These are phyloP conservation scores for Flaveria linearis DNA, from an alignment of 129 eudicot species.

Conservation along the genomic window DNA sequence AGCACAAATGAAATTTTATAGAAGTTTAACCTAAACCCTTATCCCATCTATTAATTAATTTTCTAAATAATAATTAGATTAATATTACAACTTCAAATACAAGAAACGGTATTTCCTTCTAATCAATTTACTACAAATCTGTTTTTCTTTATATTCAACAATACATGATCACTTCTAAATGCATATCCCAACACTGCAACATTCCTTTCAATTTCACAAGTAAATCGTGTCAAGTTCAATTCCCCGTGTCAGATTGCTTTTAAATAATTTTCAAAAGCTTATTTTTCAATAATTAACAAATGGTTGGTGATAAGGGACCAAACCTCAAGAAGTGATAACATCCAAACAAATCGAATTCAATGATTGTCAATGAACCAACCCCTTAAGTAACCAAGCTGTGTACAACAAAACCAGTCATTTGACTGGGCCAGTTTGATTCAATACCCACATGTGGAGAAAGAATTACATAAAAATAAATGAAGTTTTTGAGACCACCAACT, in stretches of 20 bases:
- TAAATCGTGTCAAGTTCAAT: neutral
- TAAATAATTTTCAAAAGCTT: neutral
- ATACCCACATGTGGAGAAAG: constrained; percentile 40
- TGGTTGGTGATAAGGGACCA: neutral
- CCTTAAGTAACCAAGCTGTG: constrained; percentile 21
- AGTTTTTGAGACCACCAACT: constrained; percentile 17
- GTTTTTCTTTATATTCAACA: no score
- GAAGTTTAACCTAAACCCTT: neutral
- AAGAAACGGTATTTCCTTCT: no score
- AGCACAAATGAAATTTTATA: no score
- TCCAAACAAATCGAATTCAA: constrained; percentile 18
- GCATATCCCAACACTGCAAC: no score
- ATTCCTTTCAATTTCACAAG: neutral
- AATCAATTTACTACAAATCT: no score
- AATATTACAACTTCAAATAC: neutral
- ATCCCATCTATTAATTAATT: neutral
- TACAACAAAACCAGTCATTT: constrained; percentile 31
- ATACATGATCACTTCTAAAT: no score
- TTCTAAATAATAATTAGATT: neutral
- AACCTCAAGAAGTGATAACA: neutral
- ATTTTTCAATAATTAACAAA: neutral
- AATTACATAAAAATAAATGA: constrained; percentile 31
- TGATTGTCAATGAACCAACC: constrained; percentile 10
- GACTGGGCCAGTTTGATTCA: constrained; percentile 23
- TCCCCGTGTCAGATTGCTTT: neutral